Evolutionary conservation across 139 green algal genomes (phyloP), one percentile per base, ranked within the genome.

Genomic region (Klebsormidium nitens): DNA sequence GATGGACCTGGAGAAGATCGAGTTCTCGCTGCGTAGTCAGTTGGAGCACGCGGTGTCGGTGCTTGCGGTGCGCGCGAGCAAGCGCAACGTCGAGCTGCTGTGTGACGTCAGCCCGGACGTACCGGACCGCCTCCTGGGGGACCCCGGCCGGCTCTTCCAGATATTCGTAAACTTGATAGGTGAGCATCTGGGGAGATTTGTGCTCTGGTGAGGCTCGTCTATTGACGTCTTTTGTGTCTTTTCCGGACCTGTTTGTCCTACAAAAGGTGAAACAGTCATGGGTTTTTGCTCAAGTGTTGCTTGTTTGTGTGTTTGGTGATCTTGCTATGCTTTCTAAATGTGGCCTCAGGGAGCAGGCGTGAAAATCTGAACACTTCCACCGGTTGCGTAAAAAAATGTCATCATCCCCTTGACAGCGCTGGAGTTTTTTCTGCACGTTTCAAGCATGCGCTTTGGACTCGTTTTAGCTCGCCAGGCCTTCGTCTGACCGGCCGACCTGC

Each of bases 151-250:
- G 5, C 66, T 74, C 5, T 68, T 74, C 34, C 66, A 74, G 31
- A 74, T 74, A 23, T 74, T 74, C 49, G 44, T 74, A 49, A 74
- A 74, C 50, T 17, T 74, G 3, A 69, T 74, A 14, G 66, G 66
- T 74, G 4, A 11, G 59, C 5, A 61, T 6, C 8, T 32, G 5
- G 36, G 52, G 37, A 36, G 8, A 61, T n/a, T n/a, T n/a, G n/a
- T n/a, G n/a, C n/a, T n/a, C n/a, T n/a, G n/a, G n/a, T n/a, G n/a
- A n/a, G n/a, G n/a, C n/a, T n/a, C 5, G 8, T 32, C 52, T 61
- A 32, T 61, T 61, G 52, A 23, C 46, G 23, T 55, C 23, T 55
- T 55, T 55, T 23, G 23, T 55, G 23, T 23, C 23, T 55, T 55
- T 55, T 55, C 46, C 23, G 46, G 23, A 55, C 23, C 23, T 23